A percentile compares a stretch with the other conserved stretches of the same genome.
Evolutionary conservation across 345 rosid genomes (phyloP).

Genomic region (Brassica napus): DNA sequence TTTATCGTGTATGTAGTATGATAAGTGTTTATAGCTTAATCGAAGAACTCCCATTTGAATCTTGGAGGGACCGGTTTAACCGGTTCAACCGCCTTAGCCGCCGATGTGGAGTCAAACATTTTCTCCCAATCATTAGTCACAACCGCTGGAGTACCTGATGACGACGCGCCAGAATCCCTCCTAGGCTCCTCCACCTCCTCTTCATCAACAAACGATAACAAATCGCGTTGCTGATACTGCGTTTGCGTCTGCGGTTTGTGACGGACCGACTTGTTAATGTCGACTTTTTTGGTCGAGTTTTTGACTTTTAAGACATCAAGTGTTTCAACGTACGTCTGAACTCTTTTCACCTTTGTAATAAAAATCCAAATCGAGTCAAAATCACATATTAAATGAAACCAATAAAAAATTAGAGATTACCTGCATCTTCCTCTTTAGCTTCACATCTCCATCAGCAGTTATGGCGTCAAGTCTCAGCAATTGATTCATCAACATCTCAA

Average conservation of each 20-base stretch:
- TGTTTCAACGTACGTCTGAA: conserved; percentile 87
- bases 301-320: conserved; percentile 80
- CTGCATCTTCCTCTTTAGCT: conserved; percentile 96
- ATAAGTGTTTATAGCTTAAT: conserved; percentile 36
- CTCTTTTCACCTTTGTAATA: conserved; percentile 72
- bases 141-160: conserved; percentile 52
- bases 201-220: conserved; percentile 41
- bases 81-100: conserved; percentile 36
- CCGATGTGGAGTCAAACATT: conserved; percentile 64
- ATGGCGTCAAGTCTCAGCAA: conserved; percentile 87
- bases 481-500: conserved; percentile 89
- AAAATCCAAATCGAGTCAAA: conserved; percentile 6
- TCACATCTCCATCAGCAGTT: conserved; percentile 82
- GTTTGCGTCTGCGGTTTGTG: conserved; percentile 40
- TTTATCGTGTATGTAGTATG: conserved; percentile 28
- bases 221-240: conserved; percentile 34
- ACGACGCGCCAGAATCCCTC: conserved; percentile 44
- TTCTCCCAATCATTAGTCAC: conserved; percentile 76
- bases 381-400: background rate
- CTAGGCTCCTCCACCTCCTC: conserved; percentile 40
- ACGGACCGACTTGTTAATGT: conserved; percentile 44
- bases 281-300: conserved; percentile 52
- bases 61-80: conserved; percentile 57
- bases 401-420: conserved; percentile 39
- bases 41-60: conserved; percentile 90